These are phyloP conservation scores for Pythium oligandrum DNA, from an alignment of 352 stramenopile genomes.

Conservation along the genomic window DNA sequence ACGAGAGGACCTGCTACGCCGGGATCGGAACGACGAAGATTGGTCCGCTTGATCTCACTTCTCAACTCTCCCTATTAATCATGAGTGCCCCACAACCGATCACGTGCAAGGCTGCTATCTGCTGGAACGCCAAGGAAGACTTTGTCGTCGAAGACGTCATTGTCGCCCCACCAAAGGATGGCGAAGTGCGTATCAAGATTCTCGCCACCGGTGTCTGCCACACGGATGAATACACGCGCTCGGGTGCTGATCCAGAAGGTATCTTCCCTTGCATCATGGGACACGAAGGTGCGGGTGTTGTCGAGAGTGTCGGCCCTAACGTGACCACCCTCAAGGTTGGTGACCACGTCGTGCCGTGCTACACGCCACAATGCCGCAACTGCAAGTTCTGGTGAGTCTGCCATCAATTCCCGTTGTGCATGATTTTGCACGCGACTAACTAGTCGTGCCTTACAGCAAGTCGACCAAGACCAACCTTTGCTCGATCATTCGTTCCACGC, in stretches of 20 bases:
- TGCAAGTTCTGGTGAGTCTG: conserved; percentile 79
- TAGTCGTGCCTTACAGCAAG: conserved; percentile 30
- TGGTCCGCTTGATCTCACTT: background rate
- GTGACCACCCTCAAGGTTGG: conserved; percentile 80
- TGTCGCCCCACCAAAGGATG: conserved; percentile 52
- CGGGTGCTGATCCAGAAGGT: conserved; percentile 69
- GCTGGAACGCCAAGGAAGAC: conserved; percentile 82
- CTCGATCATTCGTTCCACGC: conserved; percentile 75
- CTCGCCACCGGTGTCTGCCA: conserved; percentile 82
- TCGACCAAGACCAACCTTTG: conserved; percentile 85
- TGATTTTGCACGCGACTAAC: too few species aligned
- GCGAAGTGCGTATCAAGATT: conserved; percentile 84
- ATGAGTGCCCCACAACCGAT: conserved; percentile 71
- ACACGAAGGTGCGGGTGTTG: conserved; percentile 78
- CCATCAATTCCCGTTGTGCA: too few species aligned
- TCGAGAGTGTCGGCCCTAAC: conserved; percentile 76
- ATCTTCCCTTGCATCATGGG: conserved; percentile 88
- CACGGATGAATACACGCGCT: conserved; percentile 86
- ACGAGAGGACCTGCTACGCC: too few species aligned
- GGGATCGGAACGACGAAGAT: too few species aligned
- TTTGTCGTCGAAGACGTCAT: conserved; percentile 81
- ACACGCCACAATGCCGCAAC: conserved; percentile 89
- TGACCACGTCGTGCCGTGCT: conserved; percentile 95
- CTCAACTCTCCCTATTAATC: conserved; percentile 2
- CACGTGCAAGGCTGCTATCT: conserved; percentile 87